A percentile compares a stretch with the other conserved stretches of the same genome.
phyloP scores from a whole-genome alignment of 2,329 filamentous ascomycete species.

The Clarireedia sp. region DNA sequence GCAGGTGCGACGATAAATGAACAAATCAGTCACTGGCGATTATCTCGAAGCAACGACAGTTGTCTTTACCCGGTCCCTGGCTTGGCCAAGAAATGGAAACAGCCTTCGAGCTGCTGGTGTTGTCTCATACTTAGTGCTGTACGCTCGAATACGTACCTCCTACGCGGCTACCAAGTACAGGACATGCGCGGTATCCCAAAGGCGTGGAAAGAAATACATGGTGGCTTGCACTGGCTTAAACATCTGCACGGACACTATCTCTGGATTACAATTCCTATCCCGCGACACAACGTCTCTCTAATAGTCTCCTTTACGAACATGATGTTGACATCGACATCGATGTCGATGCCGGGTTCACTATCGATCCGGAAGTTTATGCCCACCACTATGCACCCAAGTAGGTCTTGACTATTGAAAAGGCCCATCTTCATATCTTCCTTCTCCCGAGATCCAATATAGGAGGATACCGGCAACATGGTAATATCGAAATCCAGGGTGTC shows the following conservation, averaged over 20 bases:
- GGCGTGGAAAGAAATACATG: background rate
- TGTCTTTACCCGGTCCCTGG: slow-evolving; percentile 7
- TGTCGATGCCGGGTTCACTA: background rate
- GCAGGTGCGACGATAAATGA: background rate
- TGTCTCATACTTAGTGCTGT: slow-evolving; percentile 1
- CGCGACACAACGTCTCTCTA: too few relatives aligned
- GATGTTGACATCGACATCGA: background rate
- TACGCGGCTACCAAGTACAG: background rate
- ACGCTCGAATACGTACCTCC: background rate
- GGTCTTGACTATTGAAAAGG: background rate
- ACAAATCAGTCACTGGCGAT: background rate
- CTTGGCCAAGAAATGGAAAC: slow-evolving; percentile 6
- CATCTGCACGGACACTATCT: too few relatives aligned
- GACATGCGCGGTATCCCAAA: too few relatives aligned
- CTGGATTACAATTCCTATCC: too few relatives aligned
- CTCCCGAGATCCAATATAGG: slow-evolving; percentile 1
- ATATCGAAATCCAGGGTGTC: slow-evolving; percentile 1
- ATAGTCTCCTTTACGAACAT: too few relatives aligned
- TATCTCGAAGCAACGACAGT: background rate
- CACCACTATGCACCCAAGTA: background rate
- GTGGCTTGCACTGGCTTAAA: too few relatives aligned
- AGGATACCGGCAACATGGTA: slow-evolving; percentile 7
- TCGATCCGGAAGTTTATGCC: too few relatives aligned
- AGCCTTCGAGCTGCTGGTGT: background rate
- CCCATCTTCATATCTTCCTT: background rate